phyloP scores from a whole-genome alignment of 495 filamentous ascomycete genomes.

The Talaromyces borbonicus region DNA sequence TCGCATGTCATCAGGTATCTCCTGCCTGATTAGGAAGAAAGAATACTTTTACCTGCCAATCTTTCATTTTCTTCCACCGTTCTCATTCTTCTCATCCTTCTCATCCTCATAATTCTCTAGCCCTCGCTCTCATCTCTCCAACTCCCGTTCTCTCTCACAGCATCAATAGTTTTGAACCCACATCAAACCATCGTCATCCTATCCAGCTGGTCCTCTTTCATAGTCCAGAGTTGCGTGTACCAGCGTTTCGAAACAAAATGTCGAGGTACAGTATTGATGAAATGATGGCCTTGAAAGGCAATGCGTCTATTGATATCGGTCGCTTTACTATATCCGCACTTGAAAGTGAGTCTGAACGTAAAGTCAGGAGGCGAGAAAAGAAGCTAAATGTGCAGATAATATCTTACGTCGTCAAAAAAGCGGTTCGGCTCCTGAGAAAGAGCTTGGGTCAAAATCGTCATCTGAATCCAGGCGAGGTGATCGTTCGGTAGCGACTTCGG shows the following conservation, averaged over 20 bases:
- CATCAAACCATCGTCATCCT: neutral
- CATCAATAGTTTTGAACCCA: neutral
- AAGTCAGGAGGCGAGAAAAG: too few species aligned
- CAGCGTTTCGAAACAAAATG: constrained; percentile 11
- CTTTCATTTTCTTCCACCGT: neutral
- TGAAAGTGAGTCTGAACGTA: constrained; percentile 14
- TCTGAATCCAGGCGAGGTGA: neutral
- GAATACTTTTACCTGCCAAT: neutral
- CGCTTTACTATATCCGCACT: constrained; percentile 21
- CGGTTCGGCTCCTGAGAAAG: constrained; percentile 12
- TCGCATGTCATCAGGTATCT: neutral
- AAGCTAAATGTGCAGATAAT: constrained; percentile 14
- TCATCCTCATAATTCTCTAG: neutral
- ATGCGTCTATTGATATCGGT: constrained; percentile 19
- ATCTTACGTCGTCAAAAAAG: constrained; percentile 15
- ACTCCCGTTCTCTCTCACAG: too few species aligned
- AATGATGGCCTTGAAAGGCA: constrained; percentile 26
- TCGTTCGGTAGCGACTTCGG: constrained; percentile 6
- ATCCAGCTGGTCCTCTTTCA: constrained; percentile 1
- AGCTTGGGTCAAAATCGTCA: constrained; percentile 9
- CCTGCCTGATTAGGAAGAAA: neutral
- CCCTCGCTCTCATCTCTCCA: too few species aligned
- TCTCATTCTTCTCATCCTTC: neutral
- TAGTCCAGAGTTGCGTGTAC: neutral
- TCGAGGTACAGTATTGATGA: constrained; percentile 31